These are phyloP conservation scores for Coleophoma cylindrospora DNA, from an alignment of 2,329 filamentous ascomycete genomes.

Conservation along the genomic window DNA sequence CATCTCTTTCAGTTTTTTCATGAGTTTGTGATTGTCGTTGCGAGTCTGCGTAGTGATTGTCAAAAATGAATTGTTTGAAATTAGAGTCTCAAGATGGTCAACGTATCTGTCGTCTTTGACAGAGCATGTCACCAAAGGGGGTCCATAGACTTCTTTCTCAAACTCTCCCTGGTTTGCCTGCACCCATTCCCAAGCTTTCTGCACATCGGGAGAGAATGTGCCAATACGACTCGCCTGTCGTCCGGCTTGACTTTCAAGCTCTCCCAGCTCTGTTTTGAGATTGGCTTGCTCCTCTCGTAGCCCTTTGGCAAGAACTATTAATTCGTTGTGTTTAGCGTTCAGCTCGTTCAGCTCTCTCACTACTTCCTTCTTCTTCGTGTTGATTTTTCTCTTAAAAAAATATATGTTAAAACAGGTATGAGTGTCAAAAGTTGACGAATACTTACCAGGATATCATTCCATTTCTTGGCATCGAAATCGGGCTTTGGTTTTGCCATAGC, in stretches of 20 bases:
- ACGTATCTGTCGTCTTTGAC: slow-evolving; percentile 55
- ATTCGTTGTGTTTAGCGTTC: slow-evolving; percentile 6
- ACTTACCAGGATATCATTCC: slow-evolving; percentile 65
- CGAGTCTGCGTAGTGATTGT: slow-evolving; percentile 71
- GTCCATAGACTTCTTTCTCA: slow-evolving; percentile 58
- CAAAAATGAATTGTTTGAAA: slow-evolving; percentile 47
- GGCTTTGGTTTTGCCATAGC: background rate
- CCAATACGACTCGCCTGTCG: slow-evolving; percentile 66
- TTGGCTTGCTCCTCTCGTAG: slow-evolving; percentile 33
- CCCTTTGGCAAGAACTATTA: slow-evolving; percentile 33
- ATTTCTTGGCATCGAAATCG: slow-evolving; percentile 64
- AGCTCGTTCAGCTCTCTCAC: slow-evolving; percentile 32
- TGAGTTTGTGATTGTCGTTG: slow-evolving; percentile 70
- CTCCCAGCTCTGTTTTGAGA: slow-evolving; percentile 44
- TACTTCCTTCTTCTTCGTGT: slow-evolving; percentile 46
- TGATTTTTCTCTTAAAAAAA: slow-evolving; percentile 23
- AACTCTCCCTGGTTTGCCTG: slow-evolving; percentile 60
- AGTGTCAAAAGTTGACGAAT: no score
- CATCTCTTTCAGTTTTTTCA: slow-evolving; percentile 44
- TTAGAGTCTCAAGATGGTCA: slow-evolving; percentile 51
- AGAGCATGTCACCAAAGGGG: slow-evolving; percentile 60
- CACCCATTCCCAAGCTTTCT: slow-evolving; percentile 76
- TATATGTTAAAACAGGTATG: no score
- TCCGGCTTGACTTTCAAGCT: slow-evolving; percentile 69
- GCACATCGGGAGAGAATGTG: slow-evolving; percentile 56